Evolutionary conservation across 1,284 basidiomycete genomes (phyloP).

Genomic region (Somion occarium): DNA sequence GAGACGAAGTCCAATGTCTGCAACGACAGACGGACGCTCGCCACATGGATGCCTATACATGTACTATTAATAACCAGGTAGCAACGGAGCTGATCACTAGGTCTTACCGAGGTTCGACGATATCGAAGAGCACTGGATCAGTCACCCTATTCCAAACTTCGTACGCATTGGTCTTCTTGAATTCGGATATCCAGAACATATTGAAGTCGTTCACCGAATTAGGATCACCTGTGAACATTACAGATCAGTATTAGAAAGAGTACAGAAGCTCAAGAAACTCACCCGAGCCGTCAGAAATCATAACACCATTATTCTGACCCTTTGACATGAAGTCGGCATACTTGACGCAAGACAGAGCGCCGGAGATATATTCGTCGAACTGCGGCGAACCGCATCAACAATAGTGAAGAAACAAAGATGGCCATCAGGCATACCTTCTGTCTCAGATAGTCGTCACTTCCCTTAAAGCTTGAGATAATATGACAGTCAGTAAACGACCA

Average conservation of each 20-base stretch:
- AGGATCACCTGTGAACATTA: slow-evolving; percentile 33
- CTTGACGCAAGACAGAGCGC: slow-evolving; percentile 79
- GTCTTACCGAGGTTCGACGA: slow-evolving; percentile 79
- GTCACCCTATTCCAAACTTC: slow-evolving; percentile 86
- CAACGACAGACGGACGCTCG: slow-evolving; percentile 81
- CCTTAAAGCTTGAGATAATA: slow-evolving; percentile 68
- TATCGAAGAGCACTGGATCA: slow-evolving; percentile 87
- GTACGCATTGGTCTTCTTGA: slow-evolving; percentile 80
- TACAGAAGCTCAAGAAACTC: slow-evolving; percentile 11
- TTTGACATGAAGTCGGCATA: slow-evolving; percentile 79
- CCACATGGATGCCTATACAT: slow-evolving; percentile 77
- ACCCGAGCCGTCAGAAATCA: slow-evolving; percentile 63
- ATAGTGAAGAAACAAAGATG: background rate
- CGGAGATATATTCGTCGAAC: slow-evolving; percentile 84
- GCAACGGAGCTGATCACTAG: background rate
- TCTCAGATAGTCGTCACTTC: slow-evolving; percentile 89
- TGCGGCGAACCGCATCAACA: slow-evolving; percentile 22
- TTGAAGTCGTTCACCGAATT: slow-evolving; percentile 72
- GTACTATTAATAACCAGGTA: too few relatives aligned
- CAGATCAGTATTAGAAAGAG: background rate
- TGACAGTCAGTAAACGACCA: background rate
- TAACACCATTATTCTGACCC: slow-evolving; percentile 55
- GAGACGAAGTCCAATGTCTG: slow-evolving; percentile 85
- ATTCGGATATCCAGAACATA: slow-evolving; percentile 78
- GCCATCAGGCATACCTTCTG: slow-evolving; percentile 54